Conservation (phyloP, 441 rosid genomes). For the Rhodomyrtus psidioides region DNA sequence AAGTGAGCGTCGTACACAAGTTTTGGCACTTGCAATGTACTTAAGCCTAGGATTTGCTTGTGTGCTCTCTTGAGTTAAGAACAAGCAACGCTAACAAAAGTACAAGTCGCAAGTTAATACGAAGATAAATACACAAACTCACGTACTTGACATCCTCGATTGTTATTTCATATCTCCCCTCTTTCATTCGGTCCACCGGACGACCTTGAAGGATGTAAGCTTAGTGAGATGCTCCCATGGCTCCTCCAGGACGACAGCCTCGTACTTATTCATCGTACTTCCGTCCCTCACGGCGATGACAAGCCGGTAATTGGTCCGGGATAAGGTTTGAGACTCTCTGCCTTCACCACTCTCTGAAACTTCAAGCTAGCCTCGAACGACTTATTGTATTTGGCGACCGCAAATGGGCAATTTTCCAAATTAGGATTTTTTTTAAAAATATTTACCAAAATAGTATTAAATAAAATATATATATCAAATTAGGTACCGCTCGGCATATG, state of each 20-base stretch:
- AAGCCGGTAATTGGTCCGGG: neutral
- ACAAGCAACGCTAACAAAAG: neutral
- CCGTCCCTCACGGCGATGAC: neutral
- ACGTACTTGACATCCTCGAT: neutral
- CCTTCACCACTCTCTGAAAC: neutral
- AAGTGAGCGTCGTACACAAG: too few species aligned
- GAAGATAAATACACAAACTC: neutral
- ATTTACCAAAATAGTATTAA: too few species aligned
- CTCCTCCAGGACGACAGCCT: neutral
- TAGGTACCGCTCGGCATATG: too few species aligned
- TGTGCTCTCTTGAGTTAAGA: neutral
- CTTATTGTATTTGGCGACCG: neutral
- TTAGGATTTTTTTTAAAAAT: too few species aligned
- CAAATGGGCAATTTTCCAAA: too few species aligned
- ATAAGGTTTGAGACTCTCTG: neutral
- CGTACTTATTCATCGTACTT: neutral
- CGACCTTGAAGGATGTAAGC: too few species aligned
- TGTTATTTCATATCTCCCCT: neutral
- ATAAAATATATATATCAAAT: too few species aligned
- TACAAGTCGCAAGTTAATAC: neutral
- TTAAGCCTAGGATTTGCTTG: neutral
- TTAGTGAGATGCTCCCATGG: neutral
- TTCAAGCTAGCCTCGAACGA: neutral
- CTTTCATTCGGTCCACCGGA: neutral
- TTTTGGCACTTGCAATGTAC: too few species aligned